A percentile compares a stretch with the other conserved stretches of the same genome.
Conservation (phyloP, 2,329 filamentous ascomycete genomes). For the Ceratocystis variospora region DNA sequence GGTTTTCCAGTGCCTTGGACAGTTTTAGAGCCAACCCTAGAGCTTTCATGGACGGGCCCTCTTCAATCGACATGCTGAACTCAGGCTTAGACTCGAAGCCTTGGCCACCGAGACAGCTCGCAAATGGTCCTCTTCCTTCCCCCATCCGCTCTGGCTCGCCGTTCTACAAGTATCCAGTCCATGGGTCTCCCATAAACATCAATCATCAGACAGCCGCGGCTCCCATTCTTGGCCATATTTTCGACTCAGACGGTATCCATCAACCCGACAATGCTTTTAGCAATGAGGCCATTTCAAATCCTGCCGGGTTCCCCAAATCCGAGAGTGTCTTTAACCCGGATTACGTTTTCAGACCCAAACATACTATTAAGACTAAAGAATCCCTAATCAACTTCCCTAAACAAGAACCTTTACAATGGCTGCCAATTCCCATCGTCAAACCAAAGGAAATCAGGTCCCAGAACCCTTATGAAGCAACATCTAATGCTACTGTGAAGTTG, state of each 20-base stretch:
- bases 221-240: not conserved
- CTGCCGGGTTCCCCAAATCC: not conserved
- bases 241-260: not conserved
- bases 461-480: no score
- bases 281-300: no score
- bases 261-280: not conserved
- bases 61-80: not conserved
- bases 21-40: not conserved
- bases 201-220: not conserved
- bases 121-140: not conserved
- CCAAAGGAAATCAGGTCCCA: no score
- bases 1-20: not conserved
- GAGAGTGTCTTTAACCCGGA: not conserved
- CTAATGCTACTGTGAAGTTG: no score
- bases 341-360: not conserved
- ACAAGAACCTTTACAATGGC: no score
- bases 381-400: not conserved
- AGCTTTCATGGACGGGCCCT: not conserved
- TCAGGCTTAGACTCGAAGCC: not conserved
- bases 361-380: not conserved
- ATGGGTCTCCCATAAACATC: not conserved
- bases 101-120: not conserved
- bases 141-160: not conserved
- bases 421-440: no score
- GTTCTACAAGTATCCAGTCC: not conserved